These are phyloP conservation scores for Carex myosuroides DNA, from an alignment of 176 grass and related monocot species.

Conservation along the genomic window DNA sequence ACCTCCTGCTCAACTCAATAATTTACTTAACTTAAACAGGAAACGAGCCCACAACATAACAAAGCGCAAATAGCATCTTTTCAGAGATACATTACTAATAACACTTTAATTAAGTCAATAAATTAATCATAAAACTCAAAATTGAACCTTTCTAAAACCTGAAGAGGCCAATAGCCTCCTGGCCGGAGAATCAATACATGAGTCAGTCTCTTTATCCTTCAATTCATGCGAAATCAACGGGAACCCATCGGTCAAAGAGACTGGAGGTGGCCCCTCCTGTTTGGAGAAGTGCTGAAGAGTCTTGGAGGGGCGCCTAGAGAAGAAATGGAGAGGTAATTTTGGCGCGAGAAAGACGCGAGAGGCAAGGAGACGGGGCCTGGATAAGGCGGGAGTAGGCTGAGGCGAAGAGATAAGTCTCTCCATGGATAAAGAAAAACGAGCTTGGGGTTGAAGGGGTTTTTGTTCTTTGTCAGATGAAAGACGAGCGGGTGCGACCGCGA, in stretches of 20 bases:
- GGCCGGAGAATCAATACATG: not conserved
- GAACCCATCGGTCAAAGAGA: not conserved
- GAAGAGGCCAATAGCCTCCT: not conserved
- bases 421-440: constrained; percentile 29
- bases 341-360: not conserved
- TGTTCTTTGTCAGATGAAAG: constrained; percentile 1
- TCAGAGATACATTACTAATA: not conserved
- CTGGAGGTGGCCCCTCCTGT: constrained; percentile 1
- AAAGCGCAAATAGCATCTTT: not conserved
- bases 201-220: not conserved
- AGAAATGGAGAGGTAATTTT: not conserved
- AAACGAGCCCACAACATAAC: not conserved
- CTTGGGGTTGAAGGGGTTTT: not conserved
- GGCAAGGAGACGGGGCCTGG: not conserved
- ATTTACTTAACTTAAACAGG: not conserved
- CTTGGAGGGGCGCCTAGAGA: not conserved
- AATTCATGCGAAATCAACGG: not conserved
- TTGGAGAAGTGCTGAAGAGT: constrained; percentile 22
- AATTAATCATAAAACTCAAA: not conserved
- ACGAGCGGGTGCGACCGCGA: not conserved
- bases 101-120: not conserved
- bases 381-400: not conserved
- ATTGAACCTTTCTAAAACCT: constrained; percentile 17
- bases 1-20: not conserved
- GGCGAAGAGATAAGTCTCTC: constrained; percentile 83